Base-by-base conservation (phyloP, 805 yeast genomes). In the Torulaspora indica region DNA sequence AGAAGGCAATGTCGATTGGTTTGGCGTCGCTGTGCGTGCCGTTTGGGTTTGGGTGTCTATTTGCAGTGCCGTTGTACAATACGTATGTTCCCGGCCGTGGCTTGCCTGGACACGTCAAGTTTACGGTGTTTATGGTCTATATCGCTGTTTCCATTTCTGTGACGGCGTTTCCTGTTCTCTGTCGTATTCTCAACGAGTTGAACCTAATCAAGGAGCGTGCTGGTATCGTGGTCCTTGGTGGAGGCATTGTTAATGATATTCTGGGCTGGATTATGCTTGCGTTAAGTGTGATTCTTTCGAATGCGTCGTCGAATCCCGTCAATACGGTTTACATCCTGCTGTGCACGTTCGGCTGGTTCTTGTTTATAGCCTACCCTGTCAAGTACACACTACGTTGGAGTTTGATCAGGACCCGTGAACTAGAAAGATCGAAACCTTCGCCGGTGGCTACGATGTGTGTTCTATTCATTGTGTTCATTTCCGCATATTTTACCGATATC, bases 91-190 rank as follows among this genome's bases (percentile, higher is more conserved):
- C 65, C 30, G 65, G 62, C 14, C 63, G 54, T 27, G 62, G 53
- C 1, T 46, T 40, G 2, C 48, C 57, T 30, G 64, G 66, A 5
- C 58, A 61, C 4, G 70, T 80, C 28, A 70, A 78, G 42, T 85
- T 84, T 58, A 80, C 90, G 10, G 82, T 88, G 0, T 85, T 74
- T 54, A 79, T 82, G 82, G 85, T 85, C 8, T 85, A 85, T 54
- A 80, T 85, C 40, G 90, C 91, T 2, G 88, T 83, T 9, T 91
- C 95, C 2, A 74, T 85, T 72, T 79, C 91, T 50, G 83, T 85
- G 52, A 85, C 95, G 3, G 95, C 95, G 0, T 81, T 85, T 62
- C 95, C 95, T 0, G 95, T 85, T 2, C 66, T 85, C 49, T 91
- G 86, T 1, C 77, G 95, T 58, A 85, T 85, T 22, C 66, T 85